Conservation (phyloP, 805 yeast species). For the Teunomyces gatunensis region DNA sequence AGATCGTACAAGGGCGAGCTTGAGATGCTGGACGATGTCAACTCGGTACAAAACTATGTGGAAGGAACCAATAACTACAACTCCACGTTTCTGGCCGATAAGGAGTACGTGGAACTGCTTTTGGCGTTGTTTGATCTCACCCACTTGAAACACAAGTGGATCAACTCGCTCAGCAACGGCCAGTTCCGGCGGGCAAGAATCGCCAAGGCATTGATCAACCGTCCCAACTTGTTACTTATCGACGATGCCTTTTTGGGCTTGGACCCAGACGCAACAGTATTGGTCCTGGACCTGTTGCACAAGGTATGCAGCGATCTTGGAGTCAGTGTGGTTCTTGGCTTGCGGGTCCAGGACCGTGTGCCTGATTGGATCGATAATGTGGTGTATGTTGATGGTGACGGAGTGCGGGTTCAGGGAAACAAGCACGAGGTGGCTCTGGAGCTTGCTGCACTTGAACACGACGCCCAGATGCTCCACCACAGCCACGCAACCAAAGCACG, state of each 20-base stretch:
- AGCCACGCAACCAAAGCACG: neutral
- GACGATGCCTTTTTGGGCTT: conserved; percentile 94
- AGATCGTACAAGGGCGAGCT: conserved; percentile 65
- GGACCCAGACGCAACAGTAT: conserved; percentile 67
- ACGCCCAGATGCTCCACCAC: conserved; percentile 39
- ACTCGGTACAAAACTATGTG: conserved; percentile 52
- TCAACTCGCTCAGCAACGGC: conserved; percentile 87
- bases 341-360: conserved; percentile 68
- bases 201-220: conserved; percentile 65
- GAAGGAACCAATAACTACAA: conserved; percentile 56
- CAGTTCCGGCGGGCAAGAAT: conserved; percentile 88
- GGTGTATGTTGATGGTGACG: conserved; percentile 59
- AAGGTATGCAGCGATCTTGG: conserved; percentile 31
- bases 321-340: conserved; percentile 67
- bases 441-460: conserved; percentile 33
- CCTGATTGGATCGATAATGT: conserved; percentile 82
- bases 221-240: conserved; percentile 65
- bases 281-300: conserved; percentile 55
- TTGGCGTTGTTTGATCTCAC: conserved; percentile 51
- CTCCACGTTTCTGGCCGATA: conserved; percentile 24
- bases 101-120: conserved; percentile 37
- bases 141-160: conserved; percentile 68
- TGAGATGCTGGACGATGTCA: conserved; percentile 58
- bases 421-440: neutral
- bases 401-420: conserved; percentile 49